These are phyloP conservation scores for Phytopythium aichiense DNA, from an alignment of 352 stramenopile genomes.

Conservation along the genomic window DNA sequence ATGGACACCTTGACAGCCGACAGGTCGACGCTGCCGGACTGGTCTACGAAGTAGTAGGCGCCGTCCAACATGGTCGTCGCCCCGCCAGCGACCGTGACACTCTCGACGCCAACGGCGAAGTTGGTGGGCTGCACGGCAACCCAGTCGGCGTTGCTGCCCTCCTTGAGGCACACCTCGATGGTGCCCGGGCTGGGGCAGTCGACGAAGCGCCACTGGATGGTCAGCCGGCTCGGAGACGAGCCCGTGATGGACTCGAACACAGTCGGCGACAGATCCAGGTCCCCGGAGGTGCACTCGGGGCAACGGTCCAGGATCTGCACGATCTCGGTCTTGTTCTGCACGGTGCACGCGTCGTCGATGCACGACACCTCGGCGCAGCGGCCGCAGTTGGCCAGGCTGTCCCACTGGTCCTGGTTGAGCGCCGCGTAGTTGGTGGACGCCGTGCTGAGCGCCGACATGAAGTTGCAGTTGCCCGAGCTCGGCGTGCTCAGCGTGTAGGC, in stretches of 20 bases:
- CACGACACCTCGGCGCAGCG: slow-evolving; percentile 63
- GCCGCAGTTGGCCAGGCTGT: slow-evolving; percentile 42
- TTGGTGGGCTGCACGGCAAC: slow-evolving; percentile 65
- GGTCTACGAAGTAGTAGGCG: slow-evolving; percentile 64
- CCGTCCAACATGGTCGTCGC: slow-evolving; percentile 59
- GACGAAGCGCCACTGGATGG: slow-evolving; percentile 64
- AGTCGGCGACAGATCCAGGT: slow-evolving; percentile 61
- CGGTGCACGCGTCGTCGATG: slow-evolving; percentile 41
- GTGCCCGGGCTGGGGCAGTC: slow-evolving; percentile 50
- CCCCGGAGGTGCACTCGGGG: slow-evolving; percentile 61
- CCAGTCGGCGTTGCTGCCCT: slow-evolving; percentile 55
- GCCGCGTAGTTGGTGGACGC: slow-evolving; percentile 65
- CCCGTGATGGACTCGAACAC: slow-evolving; percentile 73
- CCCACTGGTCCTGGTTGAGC: slow-evolving; percentile 62
- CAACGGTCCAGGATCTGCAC: slow-evolving; percentile 73
- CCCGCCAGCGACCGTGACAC: slow-evolving; percentile 53
- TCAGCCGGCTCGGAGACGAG: slow-evolving; percentile 42
- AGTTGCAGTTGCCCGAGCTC: slow-evolving; percentile 45
- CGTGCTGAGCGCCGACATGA: slow-evolving; percentile 41
- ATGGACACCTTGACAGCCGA: slow-evolving; percentile 40
- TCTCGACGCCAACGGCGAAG: slow-evolving; percentile 34
- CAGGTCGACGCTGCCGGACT: slow-evolving; percentile 22
- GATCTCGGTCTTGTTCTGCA: slow-evolving; percentile 37
- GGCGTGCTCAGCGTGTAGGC: slow-evolving; percentile 32
- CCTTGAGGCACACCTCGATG: slow-evolving; percentile 69